Evolutionary conservation across 257 asterid genomes (phyloP).

Genomic region (Scutellaria barbata): DNA sequence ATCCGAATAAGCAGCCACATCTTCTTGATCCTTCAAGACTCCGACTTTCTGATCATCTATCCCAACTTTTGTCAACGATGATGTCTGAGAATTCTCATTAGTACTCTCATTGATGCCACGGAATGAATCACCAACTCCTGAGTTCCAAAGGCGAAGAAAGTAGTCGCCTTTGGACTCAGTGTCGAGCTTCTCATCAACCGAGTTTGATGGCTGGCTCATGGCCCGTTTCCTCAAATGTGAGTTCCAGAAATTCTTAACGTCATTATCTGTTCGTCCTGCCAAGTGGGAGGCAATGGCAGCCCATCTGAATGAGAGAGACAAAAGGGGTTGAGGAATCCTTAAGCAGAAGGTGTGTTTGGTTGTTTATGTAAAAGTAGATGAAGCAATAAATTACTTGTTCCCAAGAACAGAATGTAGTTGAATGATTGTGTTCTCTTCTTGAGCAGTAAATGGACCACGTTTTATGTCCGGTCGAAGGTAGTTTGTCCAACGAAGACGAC

Average conservation of each 20-base stretch:
- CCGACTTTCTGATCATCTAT: constrained; percentile 34
- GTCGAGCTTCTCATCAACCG: no score
- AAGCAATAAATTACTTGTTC: constrained; percentile 52
- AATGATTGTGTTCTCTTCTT: constrained; percentile 55
- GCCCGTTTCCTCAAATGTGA: constrained; percentile 62
- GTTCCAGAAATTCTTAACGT: constrained; percentile 81
- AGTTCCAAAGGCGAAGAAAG: constrained; percentile 65
- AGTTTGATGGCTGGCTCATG: no score
- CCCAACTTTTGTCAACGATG: constrained; percentile 53
- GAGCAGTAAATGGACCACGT: constrained; percentile 62
- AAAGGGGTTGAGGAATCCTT: not conserved
- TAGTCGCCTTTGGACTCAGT: constrained; percentile 53
- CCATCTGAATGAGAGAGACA: constrained; percentile 51
- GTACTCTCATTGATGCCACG: constrained; percentile 41
- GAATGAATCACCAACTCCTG: constrained; percentile 63
- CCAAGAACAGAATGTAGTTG: constrained; percentile 59
- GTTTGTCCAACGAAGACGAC: constrained; percentile 83
- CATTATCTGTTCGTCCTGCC: constrained; percentile 75
- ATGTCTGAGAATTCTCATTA: constrained; percentile 44
- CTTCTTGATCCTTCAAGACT: constrained; percentile 34
- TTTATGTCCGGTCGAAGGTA: constrained; percentile 72
- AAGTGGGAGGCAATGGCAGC: constrained; percentile 69
- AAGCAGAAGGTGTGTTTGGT: no score
- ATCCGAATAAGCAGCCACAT: constrained; percentile 37
- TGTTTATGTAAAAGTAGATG: not conserved